Evolutionary conservation across 1,139 yeast genomes (phyloP), one percentile per base, ranked within the genome.

Genomic region (Diutina sp.): DNA sequence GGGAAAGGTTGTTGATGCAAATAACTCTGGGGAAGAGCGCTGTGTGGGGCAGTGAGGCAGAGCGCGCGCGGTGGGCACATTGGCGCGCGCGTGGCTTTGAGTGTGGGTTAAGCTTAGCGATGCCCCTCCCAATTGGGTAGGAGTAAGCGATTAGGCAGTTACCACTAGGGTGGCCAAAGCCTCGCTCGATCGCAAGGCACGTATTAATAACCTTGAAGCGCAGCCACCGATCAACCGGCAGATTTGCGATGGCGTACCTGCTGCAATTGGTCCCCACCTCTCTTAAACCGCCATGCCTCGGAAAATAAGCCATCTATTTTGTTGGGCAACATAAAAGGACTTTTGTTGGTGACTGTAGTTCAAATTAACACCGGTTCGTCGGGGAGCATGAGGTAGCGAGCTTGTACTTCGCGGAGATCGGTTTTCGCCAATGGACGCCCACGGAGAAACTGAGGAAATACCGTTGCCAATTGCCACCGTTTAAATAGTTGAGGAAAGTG

Each of bases 401-500:
- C 28, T 12, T 32, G 25, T 14, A 50, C 30, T 18, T 50, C n/a
- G 7, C 44, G 41, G 9, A 50, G 21, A 16, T 50, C 44, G 7
- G 25, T 38, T 21, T 50, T 50, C 11, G 3, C 35, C 3, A 50
- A n/a, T 4, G 53, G 44, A 5, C 16, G 14, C 12, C 53, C 53
- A 30, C 9, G 9, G 3, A 50, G 8, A 30, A 50, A 50, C 6
- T n/a, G 44, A 4, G 44, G 18, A 1, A 50, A 5, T n/a, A 50
- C n/a, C 16, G n/a, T n/a, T 8, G 28, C 11, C 44, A 21, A 30
- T n/a, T 16, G 12, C 44, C 44, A 50, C 12, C 53, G 60, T 4
- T 58, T 56, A 25, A 60, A 60, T 25, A 61, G 59, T 11, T 66
- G 65, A 45, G 67, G 58, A 58, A 72, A 76, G 58, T 74, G 71